Base-by-base conservation (phyloP, 768 basidiomycete genomes). In the Xerocomellus intermedius region DNA sequence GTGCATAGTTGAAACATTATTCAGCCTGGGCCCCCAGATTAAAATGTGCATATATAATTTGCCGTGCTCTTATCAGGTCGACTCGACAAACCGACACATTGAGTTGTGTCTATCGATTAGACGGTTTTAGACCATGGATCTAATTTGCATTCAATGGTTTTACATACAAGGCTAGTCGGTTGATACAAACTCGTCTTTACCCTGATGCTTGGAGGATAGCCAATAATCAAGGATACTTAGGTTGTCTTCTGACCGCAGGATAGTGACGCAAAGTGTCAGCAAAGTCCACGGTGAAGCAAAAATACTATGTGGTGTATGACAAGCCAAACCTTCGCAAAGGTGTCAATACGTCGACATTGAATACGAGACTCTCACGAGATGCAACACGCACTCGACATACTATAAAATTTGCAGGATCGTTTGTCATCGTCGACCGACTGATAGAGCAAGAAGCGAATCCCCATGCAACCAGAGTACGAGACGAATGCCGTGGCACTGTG, bases 361-460 rank as follows among this genome's bases (percentile, higher is more conserved):
- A n/a, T 28, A 28, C 26, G 30, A 32, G 8, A 13, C 12, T 8
- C n/a, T n/a, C 26, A n/a, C 7, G 17, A 14, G 2, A 41, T n/a
- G 35, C 7, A 32, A 12, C 5, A n/a, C 13, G 8, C 10, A 62
- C 67, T 59, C 32, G n/a, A n/a, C n/a, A 64, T 61, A 28, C 26
- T 28, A 24, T 63, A 68, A 21, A 60, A 45, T 56, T 57, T 28
- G 41, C 63, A 69, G 14, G 65, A 64, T 33, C n/a, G 39, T 35
- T 54, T 59, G 38, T 67, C 65, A 9, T 42, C 63, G 8, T 58
- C 54, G 4, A 56, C 49, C 1, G 60, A 62, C 2, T 36, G 58
- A 33, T 56, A 59, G 36, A 62, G 43, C 50, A 60, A 43, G 50
- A 67, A 68, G 14, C 56, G 60, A 21, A 45, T 16, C 13, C 65